Evolutionary conservation across 1,284 basidiomycete species (phyloP).

Genomic region (Pyrrhoderma noxium): DNA sequence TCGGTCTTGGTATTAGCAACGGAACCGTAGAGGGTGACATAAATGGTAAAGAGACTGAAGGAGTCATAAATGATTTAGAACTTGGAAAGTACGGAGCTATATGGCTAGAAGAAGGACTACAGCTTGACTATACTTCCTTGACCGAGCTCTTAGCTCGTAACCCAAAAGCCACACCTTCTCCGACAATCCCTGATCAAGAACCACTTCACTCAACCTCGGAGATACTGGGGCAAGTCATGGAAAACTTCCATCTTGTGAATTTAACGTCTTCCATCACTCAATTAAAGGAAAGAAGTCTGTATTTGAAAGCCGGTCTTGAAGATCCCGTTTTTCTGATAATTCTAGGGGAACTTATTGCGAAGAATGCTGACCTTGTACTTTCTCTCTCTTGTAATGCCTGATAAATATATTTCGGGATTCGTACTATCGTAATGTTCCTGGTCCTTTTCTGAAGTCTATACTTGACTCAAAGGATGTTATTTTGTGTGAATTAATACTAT

Average conservation of each 20-base stretch:
- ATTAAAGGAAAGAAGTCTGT: background rate
- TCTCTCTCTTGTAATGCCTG: conserved; percentile 25
- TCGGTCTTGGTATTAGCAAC: background rate
- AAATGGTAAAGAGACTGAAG: background rate
- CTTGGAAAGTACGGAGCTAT: background rate
- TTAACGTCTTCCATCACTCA: background rate
- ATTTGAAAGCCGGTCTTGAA: background rate
- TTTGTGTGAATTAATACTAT: too few relatives aligned
- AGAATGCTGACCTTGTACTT: conserved; percentile 1
- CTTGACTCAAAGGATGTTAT: too few relatives aligned
- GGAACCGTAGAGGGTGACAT: background rate
- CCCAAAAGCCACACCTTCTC: too few relatives aligned
- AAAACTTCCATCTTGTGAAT: background rate
- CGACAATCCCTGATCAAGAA: too few relatives aligned
- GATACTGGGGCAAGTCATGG: too few relatives aligned
- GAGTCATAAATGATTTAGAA: background rate
- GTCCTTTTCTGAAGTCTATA: too few relatives aligned
- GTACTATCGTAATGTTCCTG: background rate
- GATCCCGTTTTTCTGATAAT: background rate
- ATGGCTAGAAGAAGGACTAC: too few relatives aligned
- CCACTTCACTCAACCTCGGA: too few relatives aligned
- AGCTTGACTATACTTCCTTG: too few relatives aligned
- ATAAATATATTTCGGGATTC: conserved; percentile 9
- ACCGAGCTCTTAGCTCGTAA: too few relatives aligned
- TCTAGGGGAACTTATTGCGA: conserved; percentile 3